Percentiles rank a stretch among this genome's conserved stretches.
Conservation (phyloP, 2,329 filamentous ascomycete genomes). For the Xylariaceae sp. region DNA sequence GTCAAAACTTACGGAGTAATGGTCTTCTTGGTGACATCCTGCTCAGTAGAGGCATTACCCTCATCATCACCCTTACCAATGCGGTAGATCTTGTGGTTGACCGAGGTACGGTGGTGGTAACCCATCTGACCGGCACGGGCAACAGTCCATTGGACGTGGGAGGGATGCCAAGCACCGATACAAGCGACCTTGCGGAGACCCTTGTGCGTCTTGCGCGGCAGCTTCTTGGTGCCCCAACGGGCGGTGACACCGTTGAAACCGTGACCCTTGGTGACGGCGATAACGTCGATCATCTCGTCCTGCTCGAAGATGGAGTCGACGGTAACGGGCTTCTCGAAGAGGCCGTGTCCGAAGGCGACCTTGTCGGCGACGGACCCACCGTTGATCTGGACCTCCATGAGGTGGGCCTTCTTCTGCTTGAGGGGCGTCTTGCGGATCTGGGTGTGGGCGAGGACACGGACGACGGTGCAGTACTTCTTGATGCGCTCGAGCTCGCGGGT, state of each 20-base stretch:
- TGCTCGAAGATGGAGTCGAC: slow-evolving; percentile 96
- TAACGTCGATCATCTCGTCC: slow-evolving; percentile 99
- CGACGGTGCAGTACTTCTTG: slow-evolving; percentile 99
- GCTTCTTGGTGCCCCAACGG: slow-evolving; percentile 99
- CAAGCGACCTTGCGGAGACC: slow-evolving; percentile 99
- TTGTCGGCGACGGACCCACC: slow-evolving; percentile 94
- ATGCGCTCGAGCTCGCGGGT: slow-evolving; percentile 98
- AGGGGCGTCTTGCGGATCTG: slow-evolving; percentile 99
- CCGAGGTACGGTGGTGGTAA: slow-evolving; percentile 99
- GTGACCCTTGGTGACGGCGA: slow-evolving; percentile 99
- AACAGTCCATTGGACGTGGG: slow-evolving; percentile 99
- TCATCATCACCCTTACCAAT: slow-evolving; percentile 91
- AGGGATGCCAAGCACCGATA: slow-evolving; percentile 99
- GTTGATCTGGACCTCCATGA: slow-evolving; percentile 99
- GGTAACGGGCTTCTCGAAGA: slow-evolving; percentile 98
- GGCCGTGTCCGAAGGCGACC: slow-evolving; percentile 89
- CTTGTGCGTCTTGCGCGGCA: slow-evolving; percentile 99
- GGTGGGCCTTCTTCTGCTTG: slow-evolving; percentile 99
- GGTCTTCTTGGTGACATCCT: slow-evolving; percentile 98
- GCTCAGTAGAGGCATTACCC: slow-evolving; percentile 89
- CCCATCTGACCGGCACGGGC: slow-evolving; percentile 99
- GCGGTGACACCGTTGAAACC: slow-evolving; percentile 96
- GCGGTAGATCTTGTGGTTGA: slow-evolving; percentile 99
- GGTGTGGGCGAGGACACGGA: slow-evolving; percentile 98
- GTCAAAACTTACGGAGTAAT: slow-evolving; percentile 88